These are phyloP conservation scores for Eimeria falciformis DNA, from an alignment of 169 alveolate species.

Conservation along the genomic window DNA sequence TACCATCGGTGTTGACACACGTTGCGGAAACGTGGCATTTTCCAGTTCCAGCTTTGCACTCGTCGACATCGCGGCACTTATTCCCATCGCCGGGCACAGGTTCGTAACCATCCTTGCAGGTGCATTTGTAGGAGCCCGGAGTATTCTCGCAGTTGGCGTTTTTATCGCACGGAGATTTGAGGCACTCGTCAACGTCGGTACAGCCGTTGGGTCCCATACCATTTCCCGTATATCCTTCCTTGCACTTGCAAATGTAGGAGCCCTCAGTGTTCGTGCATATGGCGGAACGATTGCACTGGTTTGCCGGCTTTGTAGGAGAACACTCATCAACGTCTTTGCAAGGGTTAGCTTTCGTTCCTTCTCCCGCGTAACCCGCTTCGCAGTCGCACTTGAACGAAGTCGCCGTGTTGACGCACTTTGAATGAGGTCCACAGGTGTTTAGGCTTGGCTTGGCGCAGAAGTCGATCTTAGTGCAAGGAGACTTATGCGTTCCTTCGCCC, in stretches of 20 bases:
- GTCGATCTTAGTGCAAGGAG: slow-evolving; percentile 68
- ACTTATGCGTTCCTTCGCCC: slow-evolving; percentile 67
- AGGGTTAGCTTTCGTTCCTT: slow-evolving; percentile 62
- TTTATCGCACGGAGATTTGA: slow-evolving; percentile 62
- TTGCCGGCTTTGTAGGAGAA: slow-evolving; percentile 65
- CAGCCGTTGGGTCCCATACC: slow-evolving; percentile 71
- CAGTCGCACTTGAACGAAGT: slow-evolving; percentile 65
- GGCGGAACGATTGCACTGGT: slow-evolving; percentile 80
- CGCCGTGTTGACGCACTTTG: slow-evolving; percentile 49
- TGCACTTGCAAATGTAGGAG: slow-evolving; percentile 81
- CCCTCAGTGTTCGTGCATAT: slow-evolving; percentile 81
- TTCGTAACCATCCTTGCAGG: slow-evolving; percentile 77
- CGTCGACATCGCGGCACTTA: slow-evolving; percentile 81
- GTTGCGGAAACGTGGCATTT: slow-evolving; percentile 75
- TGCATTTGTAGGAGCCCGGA: slow-evolving; percentile 79
- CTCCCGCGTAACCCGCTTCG: slow-evolving; percentile 57
- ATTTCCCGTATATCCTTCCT: slow-evolving; percentile 75
- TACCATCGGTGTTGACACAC: slow-evolving; percentile 79
- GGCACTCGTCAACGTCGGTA: slow-evolving; percentile 80
- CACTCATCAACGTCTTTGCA: slow-evolving; percentile 84
- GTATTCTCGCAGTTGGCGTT: slow-evolving; percentile 82
- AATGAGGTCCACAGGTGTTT: slow-evolving; percentile 59
- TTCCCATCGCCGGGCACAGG: slow-evolving; percentile 60
- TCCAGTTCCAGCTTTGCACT: slow-evolving; percentile 78
- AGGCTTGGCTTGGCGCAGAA: slow-evolving; percentile 67